These are phyloP conservation scores for Calocybe indica DNA, from an alignment of 768 basidiomycete genomes.

Conservation along the genomic window DNA sequence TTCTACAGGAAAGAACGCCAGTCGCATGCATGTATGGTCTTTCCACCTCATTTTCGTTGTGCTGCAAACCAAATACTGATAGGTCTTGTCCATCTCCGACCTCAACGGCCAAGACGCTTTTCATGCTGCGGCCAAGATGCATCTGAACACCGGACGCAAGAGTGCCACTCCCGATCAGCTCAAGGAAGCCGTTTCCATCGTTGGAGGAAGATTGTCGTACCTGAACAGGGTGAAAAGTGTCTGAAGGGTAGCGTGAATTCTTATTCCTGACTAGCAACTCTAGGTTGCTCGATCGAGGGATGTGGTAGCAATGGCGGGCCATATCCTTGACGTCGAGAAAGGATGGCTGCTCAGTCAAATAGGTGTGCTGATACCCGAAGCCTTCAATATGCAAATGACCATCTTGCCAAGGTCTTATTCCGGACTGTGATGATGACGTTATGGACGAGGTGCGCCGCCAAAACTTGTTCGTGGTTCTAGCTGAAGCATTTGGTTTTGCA, in stretches of 20 bases:
- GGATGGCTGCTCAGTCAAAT: constrained; percentile 77
- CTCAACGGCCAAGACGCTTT: constrained; percentile 54
- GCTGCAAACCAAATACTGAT: constrained; percentile 1
- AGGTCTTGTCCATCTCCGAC: constrained; percentile 72
- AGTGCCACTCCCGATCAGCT: constrained; percentile 25
- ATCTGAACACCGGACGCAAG: constrained; percentile 30
- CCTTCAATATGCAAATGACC: not conserved
- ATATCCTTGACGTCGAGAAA: constrained; percentile 67
- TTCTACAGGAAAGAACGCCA: constrained; percentile 56
- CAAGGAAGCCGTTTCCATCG: constrained; percentile 45
- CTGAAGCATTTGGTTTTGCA: not conserved
- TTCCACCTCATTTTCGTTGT: not conserved
- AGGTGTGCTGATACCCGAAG: constrained; percentile 28
- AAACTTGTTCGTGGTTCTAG: not conserved
- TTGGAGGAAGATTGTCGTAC: constrained; percentile 80
- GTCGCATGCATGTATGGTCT: constrained; percentile 60
- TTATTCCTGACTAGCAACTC: not conserved
- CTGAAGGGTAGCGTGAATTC: not conserved
- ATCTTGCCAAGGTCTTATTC: constrained; percentile 46
- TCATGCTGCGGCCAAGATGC: constrained; percentile 49
- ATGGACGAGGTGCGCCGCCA: constrained; percentile 71
- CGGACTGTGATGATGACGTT: constrained; percentile 79
- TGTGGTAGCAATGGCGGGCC: constrained; percentile 57
- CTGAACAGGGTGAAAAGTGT: constrained; percentile 44
- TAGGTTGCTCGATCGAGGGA: constrained; percentile 54